A percentile compares a stretch with the other conserved stretches of the same genome.
These are phyloP conservation scores for Trichoderma semiorbis DNA, from an alignment of 2,329 filamentous ascomycete species.

Conservation along the genomic window DNA sequence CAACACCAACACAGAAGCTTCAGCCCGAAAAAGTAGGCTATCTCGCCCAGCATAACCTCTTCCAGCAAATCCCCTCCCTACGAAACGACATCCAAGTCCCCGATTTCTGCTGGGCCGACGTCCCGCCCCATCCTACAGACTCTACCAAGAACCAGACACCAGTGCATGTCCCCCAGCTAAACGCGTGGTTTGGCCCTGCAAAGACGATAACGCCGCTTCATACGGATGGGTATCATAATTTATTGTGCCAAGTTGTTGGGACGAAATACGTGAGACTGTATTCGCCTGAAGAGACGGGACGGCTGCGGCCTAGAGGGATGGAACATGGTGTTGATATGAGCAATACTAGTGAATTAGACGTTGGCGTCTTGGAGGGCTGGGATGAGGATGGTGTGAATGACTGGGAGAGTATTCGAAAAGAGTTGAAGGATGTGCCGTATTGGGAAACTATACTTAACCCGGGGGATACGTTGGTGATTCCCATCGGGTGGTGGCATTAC, in stretches of 20 bases:
- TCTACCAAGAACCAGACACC: slow-evolving; percentile 36
- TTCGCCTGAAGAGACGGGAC: slow-evolving; percentile 57
- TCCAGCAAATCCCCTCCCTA: slow-evolving; percentile 75
- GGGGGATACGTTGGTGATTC: slow-evolving; percentile 85
- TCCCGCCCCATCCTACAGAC: slow-evolving; percentile 52
- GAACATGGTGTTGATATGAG: slow-evolving; percentile 82
- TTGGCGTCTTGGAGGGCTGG: slow-evolving; percentile 66
- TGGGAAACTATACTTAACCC: slow-evolving; percentile 75
- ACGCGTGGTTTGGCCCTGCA: slow-evolving; percentile 89
- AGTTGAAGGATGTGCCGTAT: slow-evolving; percentile 60
- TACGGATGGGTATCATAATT: slow-evolving; percentile 90
- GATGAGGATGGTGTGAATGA: slow-evolving; percentile 38
- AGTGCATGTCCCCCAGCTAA: slow-evolving; percentile 64
- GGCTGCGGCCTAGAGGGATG: slow-evolving; percentile 58
- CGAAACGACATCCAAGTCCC: slow-evolving; percentile 73
- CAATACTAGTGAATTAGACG: slow-evolving; percentile 79
- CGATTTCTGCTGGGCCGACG: slow-evolving; percentile 76
- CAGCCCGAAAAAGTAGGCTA: slow-evolving; percentile 56
- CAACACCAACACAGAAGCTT: not conserved
- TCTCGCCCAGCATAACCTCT: slow-evolving; percentile 86
- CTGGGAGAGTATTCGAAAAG: slow-evolving; percentile 37
- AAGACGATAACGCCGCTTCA: slow-evolving; percentile 90
- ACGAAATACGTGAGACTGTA: slow-evolving; percentile 91
- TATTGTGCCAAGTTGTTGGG: slow-evolving; percentile 85
- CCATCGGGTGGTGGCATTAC: slow-evolving; percentile 98